Conservation (phyloP, 441 rosid species). For the Dalechampia spathulata region DNA sequence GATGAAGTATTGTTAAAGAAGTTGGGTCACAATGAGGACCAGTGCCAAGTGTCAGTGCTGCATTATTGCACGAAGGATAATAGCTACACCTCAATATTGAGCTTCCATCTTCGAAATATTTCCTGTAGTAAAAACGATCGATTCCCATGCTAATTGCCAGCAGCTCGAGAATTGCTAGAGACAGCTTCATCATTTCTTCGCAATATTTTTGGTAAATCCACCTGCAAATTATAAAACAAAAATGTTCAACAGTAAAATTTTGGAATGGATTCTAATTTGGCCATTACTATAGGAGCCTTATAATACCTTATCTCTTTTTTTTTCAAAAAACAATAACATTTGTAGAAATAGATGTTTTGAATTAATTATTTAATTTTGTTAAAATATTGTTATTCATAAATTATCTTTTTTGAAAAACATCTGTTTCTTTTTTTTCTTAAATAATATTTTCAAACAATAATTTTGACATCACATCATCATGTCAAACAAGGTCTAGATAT, state of each 20-base stretch:
- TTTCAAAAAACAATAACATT: no score
- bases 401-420: no score
- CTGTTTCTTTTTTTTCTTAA: no score
- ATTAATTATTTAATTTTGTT: no score
- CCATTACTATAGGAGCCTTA: no score
- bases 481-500: no score
- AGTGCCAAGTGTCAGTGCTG: constrained; percentile 37
- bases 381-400: no score
- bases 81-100: constrained; percentile 36
- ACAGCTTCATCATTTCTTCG: constrained; percentile 29
- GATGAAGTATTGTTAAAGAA: constrained; percentile 38
- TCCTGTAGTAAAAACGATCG: constrained; percentile 20
- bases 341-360: no score
- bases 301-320: no score
- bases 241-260: background rate
- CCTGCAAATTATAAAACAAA: constrained; percentile 9
- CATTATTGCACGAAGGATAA: constrained; percentile 37
- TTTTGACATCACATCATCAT: no score
- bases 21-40: constrained; percentile 51
- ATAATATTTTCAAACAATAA: no score
- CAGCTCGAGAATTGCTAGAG: constrained; percentile 29
- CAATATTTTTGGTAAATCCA: constrained; percentile 32
- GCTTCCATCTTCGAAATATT: constrained; percentile 25
- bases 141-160: constrained; percentile 37
- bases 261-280: no score